Evolutionary conservation across 192 early-diverging fungal species (phyloP).

Genomic region (Backusella tarrabulga): DNA sequence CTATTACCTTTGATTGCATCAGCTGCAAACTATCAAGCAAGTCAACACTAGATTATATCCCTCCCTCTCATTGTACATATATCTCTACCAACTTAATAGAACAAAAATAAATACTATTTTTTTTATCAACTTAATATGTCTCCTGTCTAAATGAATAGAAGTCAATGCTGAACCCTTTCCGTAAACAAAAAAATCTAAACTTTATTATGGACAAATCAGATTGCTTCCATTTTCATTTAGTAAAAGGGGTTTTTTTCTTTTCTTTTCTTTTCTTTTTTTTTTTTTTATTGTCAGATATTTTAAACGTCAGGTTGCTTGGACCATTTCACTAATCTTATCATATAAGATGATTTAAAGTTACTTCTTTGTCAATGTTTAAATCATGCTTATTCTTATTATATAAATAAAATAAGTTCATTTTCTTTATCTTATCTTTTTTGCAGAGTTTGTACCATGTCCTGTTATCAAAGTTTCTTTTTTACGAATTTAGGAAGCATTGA

Average conservation of each 20-base stretch:
- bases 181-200: background rate
- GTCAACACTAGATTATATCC: background rate
- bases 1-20: constrained; percentile 20
- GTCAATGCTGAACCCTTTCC: background rate
- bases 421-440: background rate
- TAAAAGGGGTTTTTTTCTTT: no score
- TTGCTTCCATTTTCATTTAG: background rate
- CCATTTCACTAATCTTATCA: background rate
- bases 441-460: background rate
- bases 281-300: background rate
- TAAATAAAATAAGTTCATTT: background rate
- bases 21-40: constrained; percentile 19
- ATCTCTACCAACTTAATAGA: background rate
- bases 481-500: background rate
- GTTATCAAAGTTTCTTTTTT: background rate
- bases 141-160: background rate
- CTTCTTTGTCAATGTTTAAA: no score
- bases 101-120: background rate
- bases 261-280: background rate
- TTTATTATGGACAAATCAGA: background rate
- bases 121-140: background rate
- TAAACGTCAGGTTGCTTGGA: background rate
- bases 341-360: no score
- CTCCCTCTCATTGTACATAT: background rate
- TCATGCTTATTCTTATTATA: background rate